Evolutionary conservation across 805 yeast genomes (phyloP).

Genomic region (Candida methanosorbosa): DNA sequence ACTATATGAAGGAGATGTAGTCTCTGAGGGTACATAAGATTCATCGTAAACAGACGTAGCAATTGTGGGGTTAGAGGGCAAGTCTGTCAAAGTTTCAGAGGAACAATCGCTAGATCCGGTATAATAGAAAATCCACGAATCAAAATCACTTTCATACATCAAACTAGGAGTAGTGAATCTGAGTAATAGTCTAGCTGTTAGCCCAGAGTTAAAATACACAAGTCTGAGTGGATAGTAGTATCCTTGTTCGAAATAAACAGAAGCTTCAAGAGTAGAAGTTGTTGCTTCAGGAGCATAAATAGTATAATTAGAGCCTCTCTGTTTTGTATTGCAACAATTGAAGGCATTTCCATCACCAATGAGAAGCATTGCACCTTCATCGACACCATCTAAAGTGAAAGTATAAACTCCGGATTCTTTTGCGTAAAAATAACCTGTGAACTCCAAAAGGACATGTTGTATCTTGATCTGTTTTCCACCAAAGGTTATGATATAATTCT

Average conservation of each 20-base stretch:
- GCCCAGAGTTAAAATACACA: conserved; percentile 8
- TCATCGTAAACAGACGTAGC: no score
- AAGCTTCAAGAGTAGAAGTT: background rate
- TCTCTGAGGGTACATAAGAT: no score
- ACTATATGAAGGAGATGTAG: no score
- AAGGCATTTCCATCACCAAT: conserved; percentile 21
- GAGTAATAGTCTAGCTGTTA: no score
- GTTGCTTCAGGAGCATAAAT: background rate
- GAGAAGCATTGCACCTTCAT: conserved; percentile 20
- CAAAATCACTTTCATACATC: no score
- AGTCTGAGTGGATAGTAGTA: conserved; percentile 11
- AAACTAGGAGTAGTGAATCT: no score
- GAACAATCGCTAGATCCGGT: no score
- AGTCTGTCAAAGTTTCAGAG: no score
- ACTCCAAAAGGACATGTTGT: conserved; percentile 5
- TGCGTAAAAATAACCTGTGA: conserved; percentile 21
- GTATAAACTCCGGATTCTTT: conserved; percentile 16
- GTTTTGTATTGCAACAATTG: conserved; percentile 17
- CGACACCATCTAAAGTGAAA: conserved; percentile 9
- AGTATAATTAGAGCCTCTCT: background rate
- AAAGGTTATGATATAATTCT: background rate
- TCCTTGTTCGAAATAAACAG: conserved; percentile 5
- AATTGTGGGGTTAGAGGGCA: no score
- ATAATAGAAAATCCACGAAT: no score
- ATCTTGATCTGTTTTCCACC: conserved; percentile 3